Evolutionary conservation across 345 rosid species (phyloP).

Genomic region (Noccaea caerulescens): DNA sequence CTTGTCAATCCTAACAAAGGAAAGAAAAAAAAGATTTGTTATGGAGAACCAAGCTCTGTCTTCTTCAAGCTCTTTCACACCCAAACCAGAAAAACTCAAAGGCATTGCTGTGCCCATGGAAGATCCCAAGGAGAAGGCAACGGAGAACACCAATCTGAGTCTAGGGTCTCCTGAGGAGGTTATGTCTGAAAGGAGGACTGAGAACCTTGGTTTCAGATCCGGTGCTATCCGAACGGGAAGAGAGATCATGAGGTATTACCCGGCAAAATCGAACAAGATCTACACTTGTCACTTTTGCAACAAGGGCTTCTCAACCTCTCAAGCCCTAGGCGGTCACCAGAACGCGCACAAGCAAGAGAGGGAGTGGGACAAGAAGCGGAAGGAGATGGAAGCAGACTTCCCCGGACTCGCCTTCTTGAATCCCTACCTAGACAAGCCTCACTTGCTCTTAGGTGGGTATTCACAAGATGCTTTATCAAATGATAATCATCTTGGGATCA

Average conservation of each 20-base stretch:
- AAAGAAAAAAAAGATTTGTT: conserved; percentile 20
- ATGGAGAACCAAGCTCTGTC: conserved; percentile 34
- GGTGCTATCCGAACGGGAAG: conserved; percentile 24
- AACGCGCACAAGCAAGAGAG: conserved; percentile 93
- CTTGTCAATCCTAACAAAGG: conserved; percentile 18
- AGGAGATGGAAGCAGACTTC: conserved; percentile 31
- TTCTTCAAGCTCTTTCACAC: conserved; percentile 33
- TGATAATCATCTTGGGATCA: conserved; percentile 45
- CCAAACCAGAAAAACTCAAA: conserved; percentile 13
- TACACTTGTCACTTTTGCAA: conserved; percentile 36
- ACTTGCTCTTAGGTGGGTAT: conserved; percentile 42
- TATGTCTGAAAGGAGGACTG: conserved; percentile 21
- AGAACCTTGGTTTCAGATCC: conserved; percentile 20
- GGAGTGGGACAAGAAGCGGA: conserved; percentile 47
- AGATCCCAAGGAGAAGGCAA: conserved; percentile 7
- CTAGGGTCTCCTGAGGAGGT: conserved; percentile 29
- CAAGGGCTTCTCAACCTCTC: conserved; percentile 67
- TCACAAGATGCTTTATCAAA: conserved; percentile 41
- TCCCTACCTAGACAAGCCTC: conserved; percentile 38
- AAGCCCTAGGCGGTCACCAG: conserved; percentile 97
- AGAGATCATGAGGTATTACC: conserved; percentile 41
- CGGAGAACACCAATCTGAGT: background rate
- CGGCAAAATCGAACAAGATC: conserved; percentile 31
- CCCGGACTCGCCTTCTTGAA: conserved; percentile 13
- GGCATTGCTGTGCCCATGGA: background rate